These are phyloP conservation scores for Adiantum capillusveneris DNA, from an alignment of 75 land plant species.

Conservation along the genomic window DNA sequence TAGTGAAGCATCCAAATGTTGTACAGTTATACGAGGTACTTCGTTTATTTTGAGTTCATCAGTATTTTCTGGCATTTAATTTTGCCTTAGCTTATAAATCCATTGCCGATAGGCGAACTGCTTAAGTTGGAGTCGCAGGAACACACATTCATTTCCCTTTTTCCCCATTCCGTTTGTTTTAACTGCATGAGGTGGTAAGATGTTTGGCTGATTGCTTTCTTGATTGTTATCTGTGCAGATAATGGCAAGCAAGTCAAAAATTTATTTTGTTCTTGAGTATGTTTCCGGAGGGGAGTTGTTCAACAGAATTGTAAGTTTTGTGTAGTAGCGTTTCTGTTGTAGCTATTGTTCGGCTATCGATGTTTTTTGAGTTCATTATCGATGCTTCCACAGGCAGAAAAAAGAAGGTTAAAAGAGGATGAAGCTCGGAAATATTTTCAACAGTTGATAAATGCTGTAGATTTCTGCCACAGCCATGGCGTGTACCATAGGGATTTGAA, in stretches of 20 bases:
- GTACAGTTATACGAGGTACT: conserved; percentile 39
- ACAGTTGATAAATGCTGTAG: conserved; percentile 58
- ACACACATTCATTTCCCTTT: too few species aligned
- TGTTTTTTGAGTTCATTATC: background rate
- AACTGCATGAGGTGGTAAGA: too few species aligned
- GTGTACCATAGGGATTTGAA: conserved; percentile 69
- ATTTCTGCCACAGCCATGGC: conserved; percentile 60
- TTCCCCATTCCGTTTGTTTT: too few species aligned
- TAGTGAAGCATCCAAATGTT: conserved; percentile 36
- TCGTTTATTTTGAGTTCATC: background rate
- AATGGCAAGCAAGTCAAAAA: conserved; percentile 60
- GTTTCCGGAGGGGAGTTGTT: conserved; percentile 22
- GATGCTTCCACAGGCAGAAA: conserved; percentile 10
- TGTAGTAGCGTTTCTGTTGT: background rate
- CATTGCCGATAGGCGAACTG: too few species aligned
- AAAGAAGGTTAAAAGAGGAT: conserved; percentile 39
- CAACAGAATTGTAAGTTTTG: conserved; percentile 9
- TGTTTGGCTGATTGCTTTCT: too few species aligned
- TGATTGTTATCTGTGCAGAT: conserved; percentile 3
- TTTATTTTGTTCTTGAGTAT: conserved; percentile 59
- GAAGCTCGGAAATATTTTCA: conserved; percentile 46
- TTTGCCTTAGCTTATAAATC: too few species aligned
- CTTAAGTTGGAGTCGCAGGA: too few species aligned
- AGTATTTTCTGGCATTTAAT: too few species aligned
- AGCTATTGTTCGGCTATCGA: background rate